These are phyloP conservation scores for Funneliformis geosporum DNA, from an alignment of 192 early-diverging fungal species.

Conservation along the genomic window DNA sequence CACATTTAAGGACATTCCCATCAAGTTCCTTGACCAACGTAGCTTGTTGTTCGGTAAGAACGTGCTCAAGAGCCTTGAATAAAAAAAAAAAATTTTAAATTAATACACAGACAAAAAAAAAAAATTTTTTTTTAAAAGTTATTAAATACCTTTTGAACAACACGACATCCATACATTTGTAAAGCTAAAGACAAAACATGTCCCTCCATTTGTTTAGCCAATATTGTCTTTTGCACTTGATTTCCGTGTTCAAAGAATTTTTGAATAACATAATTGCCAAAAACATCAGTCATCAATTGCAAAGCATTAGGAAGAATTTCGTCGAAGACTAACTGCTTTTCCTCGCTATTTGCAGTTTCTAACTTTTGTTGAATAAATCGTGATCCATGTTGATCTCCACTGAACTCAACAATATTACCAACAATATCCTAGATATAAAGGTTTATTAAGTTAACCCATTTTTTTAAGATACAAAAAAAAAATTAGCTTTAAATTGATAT, in stretches of 20 bases:
- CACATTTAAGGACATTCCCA: conserved; percentile 95
- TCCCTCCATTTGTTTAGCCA: conserved; percentile 95
- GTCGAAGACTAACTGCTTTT: conserved; percentile 96
- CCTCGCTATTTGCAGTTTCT: conserved; percentile 87
- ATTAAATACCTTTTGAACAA: conserved; percentile 86
- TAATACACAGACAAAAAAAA: background rate
- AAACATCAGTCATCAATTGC: conserved; percentile 98
- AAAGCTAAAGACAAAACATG: conserved; percentile 91
- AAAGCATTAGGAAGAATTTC: conserved; percentile 90
- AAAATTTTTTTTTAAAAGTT: background rate
- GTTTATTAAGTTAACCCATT: background rate
- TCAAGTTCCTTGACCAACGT: conserved; percentile 89
- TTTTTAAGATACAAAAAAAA: background rate
- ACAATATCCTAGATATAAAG: conserved; percentile 75
- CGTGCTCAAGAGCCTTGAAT: conserved; percentile 81
- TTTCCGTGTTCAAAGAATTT: conserved; percentile 99
- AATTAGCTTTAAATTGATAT: background rate
- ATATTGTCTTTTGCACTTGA: conserved; percentile 86
- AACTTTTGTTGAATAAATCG: conserved; percentile 99
- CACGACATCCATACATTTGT: conserved; percentile 99
- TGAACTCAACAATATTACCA: conserved; percentile 95
- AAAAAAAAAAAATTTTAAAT: conserved; percentile 23
- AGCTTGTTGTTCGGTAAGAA: conserved; percentile 89
- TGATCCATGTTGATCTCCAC: conserved; percentile 97
- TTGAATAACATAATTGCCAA: conserved; percentile 99